A percentile compares a stretch with the other conserved stretches of the same genome.
phyloP scores from a whole-genome alignment of 306 rosid genomes.

The Gleditsia sinensis region DNA sequence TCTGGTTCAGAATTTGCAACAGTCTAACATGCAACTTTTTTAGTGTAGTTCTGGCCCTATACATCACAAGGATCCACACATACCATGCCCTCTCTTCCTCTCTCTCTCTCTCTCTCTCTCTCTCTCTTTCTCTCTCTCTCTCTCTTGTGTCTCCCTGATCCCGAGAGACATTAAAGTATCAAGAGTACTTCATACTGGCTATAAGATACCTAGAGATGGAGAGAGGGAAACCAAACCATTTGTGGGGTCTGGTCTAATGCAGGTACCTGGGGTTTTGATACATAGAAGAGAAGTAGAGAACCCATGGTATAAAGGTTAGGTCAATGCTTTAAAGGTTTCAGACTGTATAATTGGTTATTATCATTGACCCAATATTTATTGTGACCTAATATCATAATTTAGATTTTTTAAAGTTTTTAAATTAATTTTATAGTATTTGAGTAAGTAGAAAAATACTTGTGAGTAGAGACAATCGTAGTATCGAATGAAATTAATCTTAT shows the following conservation, averaged over 20 bases:
- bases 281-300: neutral
- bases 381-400: too few relatives aligned
- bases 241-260: constrained; percentile 26
- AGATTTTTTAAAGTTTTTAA: too few relatives aligned
- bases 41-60: constrained; percentile 47
- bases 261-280: neutral
- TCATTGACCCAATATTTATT: too few relatives aligned
- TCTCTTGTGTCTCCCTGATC: neutral
- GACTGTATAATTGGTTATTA: too few relatives aligned
- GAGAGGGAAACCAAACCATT: neutral
- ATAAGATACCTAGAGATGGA: constrained; percentile 22
- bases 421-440: too few relatives aligned
- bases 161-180: constrained; percentile 16
- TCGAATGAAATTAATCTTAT: too few relatives aligned
- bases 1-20: constrained; percentile 15
- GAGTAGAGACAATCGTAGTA: too few relatives aligned
- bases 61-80: constrained; percentile 20
- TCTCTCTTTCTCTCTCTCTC: constrained; percentile 7
- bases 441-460: too few relatives aligned
- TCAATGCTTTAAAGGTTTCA: neutral
- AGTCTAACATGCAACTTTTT: constrained; percentile 40
- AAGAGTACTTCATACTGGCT: constrained; percentile 21
- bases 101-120: neutral
- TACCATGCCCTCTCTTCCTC: neutral
- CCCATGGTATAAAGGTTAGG: neutral